These are phyloP conservation scores for Condylostoma magnum DNA, from an alignment of 169 alveolate species.

Conservation along the genomic window DNA sequence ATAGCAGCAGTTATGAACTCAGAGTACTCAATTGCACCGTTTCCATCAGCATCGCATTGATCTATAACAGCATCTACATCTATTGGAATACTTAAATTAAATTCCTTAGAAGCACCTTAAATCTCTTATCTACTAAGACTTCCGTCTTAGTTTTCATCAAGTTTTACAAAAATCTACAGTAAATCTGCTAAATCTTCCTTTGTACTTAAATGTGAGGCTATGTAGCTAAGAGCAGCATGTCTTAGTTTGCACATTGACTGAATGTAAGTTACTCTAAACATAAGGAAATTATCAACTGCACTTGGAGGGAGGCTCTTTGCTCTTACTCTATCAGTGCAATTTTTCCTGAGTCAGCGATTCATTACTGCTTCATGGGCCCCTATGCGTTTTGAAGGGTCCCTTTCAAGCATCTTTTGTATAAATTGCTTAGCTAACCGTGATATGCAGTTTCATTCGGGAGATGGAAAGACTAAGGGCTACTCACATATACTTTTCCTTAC, in stretches of 20 bases:
- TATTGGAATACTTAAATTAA: neutral
- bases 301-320: neutral
- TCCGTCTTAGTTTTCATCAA: conserved; percentile 4
- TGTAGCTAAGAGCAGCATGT: neutral
- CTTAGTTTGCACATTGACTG: neutral
- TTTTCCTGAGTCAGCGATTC: neutral
- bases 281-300: neutral
- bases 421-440: neutral
- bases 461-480: neutral
- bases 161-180: neutral
- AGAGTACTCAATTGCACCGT: neutral
- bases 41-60: neutral
- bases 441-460: neutral
- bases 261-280: neutral
- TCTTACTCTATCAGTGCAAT: neutral
- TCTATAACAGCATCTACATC: neutral
- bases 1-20: conserved; percentile 22
- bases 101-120: neutral
- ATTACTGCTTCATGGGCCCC: neutral
- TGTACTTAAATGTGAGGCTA: neutral
- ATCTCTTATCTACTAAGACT: neutral
- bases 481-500: neutral
- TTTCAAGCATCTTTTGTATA: neutral
- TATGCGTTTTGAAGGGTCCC: neutral
- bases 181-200: neutral